phyloP scores from a whole-genome alignment of 179 eudicot species.

The Nepenthes alata region DNA sequence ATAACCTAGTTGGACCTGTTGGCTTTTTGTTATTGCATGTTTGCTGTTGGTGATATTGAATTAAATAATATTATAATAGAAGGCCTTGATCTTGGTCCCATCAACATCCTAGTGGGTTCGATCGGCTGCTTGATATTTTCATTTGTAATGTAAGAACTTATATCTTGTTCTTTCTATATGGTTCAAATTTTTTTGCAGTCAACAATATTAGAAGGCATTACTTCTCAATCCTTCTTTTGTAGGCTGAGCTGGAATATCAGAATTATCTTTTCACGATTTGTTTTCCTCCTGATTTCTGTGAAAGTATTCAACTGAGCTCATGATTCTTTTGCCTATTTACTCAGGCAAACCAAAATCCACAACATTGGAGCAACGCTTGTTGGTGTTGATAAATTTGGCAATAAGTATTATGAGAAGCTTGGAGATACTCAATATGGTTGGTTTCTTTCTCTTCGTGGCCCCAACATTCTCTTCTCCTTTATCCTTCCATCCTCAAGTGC shows the following conservation, averaged over 20 bases:
- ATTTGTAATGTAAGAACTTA: too few relatives aligned
- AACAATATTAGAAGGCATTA: not conserved
- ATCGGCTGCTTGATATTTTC: too few relatives aligned
- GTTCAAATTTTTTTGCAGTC: too few relatives aligned
- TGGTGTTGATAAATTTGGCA: conserved; percentile 89
- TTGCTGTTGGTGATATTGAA: too few relatives aligned
- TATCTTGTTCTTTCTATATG: too few relatives aligned
- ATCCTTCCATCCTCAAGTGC: not conserved
- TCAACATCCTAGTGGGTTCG: too few relatives aligned
- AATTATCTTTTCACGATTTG: not conserved
- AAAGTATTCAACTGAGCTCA: not conserved
- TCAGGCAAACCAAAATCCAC: conserved; percentile 95
- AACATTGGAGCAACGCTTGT: conserved; percentile 79
- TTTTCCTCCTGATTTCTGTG: not conserved
- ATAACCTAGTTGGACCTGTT: too few relatives aligned
- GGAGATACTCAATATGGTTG: conserved; percentile 69
- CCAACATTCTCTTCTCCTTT: not conserved
- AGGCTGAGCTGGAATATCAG: not conserved
- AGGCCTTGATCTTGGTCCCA: too few relatives aligned
- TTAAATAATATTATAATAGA: too few relatives aligned
- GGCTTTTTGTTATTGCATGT: too few relatives aligned
- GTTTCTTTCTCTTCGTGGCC: conserved; percentile 14
- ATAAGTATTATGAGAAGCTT: conserved; percentile 75
- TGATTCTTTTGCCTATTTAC: conserved; percentile 6
- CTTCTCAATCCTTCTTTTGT: not conserved